phyloP scores from a whole-genome alignment of 73 alveolate species.

The Tetrahymena elliotti region DNA sequence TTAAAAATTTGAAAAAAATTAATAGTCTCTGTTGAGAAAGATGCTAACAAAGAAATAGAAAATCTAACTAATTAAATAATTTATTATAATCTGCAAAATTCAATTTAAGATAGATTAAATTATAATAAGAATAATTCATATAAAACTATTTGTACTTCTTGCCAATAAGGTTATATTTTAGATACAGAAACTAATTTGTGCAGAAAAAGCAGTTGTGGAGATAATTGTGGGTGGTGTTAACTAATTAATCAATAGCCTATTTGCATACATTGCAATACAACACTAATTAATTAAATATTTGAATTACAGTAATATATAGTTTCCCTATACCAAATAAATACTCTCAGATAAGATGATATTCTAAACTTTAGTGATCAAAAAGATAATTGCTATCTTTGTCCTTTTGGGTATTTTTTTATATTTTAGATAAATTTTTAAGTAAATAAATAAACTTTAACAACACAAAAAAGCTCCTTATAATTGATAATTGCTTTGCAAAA shows the following conservation, averaged over 20 bases:
- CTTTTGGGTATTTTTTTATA: neutral
- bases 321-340: neutral
- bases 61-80: neutral
- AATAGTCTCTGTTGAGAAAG: neutral
- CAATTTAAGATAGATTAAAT: neutral
- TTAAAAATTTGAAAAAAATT: neutral
- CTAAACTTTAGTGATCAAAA: neutral
- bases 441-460: too few species aligned
- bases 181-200: neutral
- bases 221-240: neutral
- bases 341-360: neutral
- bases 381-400: neutral
- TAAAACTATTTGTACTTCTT: neutral
- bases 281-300: neutral
- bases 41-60: neutral
- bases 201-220: neutral
- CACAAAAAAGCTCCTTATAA: too few species aligned
- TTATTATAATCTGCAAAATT: neutral
- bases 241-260: neutral
- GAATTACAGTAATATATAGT: neutral
- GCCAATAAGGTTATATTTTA: neutral
- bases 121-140: neutral
- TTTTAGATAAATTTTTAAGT: too few species aligned
- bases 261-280: neutral
- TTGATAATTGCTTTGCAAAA: too few species aligned